These are phyloP conservation scores for Emergomyces orientalis DNA, from an alignment of 2,329 filamentous ascomycete species.

Conservation along the genomic window DNA sequence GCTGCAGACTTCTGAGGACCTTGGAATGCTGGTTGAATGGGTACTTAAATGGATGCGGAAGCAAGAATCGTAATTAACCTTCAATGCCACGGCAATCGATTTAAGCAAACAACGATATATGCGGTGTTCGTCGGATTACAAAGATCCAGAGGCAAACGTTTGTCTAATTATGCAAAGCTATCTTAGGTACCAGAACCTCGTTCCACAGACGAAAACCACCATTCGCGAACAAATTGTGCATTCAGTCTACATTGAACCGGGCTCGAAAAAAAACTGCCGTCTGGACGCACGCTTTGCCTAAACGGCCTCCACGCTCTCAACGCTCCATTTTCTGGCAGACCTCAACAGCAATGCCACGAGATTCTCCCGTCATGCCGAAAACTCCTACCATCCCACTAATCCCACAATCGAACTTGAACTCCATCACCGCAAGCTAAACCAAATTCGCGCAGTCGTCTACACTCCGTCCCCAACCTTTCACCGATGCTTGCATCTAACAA, in stretches of 20 bases:
- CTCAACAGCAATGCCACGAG: neutral
- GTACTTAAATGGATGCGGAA: conserved; percentile 30
- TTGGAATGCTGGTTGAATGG: conserved; percentile 38
- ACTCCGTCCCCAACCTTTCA: too few relatives aligned
- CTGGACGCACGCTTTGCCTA: neutral
- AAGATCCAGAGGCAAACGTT: too few relatives aligned
- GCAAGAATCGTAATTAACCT: conserved; percentile 12
- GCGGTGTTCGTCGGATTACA: too few relatives aligned
- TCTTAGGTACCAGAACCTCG: too few relatives aligned
- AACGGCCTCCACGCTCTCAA: neutral
- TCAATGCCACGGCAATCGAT: neutral
- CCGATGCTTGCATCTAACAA: too few relatives aligned
- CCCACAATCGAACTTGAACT: neutral
- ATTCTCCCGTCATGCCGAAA: neutral
- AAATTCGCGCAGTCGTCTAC: neutral
- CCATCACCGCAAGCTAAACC: neutral
- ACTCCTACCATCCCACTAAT: neutral
- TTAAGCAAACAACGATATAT: neutral
- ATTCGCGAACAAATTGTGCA: neutral
- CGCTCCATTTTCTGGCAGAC: neutral
- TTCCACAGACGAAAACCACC: neutral
- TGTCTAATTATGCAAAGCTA: neutral
- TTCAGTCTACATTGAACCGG: neutral
- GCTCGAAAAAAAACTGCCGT: neutral
- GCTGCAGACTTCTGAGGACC: conserved; percentile 37